Percentiles rank a stretch among this genome's conserved stretches.
Evolutionary conservation across 2,329 filamentous ascomycete species (phyloP).

Genomic region (Didymella pomorum): DNA sequence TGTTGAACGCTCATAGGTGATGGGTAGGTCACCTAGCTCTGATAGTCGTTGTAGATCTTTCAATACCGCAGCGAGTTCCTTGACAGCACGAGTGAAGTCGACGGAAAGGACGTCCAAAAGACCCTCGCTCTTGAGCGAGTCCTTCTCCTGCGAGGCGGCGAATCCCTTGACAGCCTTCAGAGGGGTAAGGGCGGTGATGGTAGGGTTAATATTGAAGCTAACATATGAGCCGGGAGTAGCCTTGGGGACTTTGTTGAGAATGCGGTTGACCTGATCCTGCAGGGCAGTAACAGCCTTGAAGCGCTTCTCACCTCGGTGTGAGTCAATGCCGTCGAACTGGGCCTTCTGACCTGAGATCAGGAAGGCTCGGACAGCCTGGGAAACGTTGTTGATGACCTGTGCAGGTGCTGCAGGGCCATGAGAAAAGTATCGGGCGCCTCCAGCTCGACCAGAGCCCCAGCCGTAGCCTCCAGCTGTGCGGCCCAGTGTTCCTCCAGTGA

Average conservation of each 20-base stretch:
- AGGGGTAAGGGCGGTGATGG: slow-evolving; percentile 84
- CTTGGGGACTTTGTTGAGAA: slow-evolving; percentile 67
- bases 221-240: slow-evolving; percentile 78
- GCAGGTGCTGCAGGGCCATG: slow-evolving; percentile 85
- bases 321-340: slow-evolving; percentile 80
- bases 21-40: slow-evolving; percentile 80
- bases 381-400: slow-evolving; percentile 95
- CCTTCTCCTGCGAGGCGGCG: slow-evolving; percentile 51
- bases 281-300: slow-evolving; percentile 79
- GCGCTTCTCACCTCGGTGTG: slow-evolving; percentile 73
- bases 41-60: slow-evolving; percentile 83
- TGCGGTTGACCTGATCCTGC: slow-evolving; percentile 75
- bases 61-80: slow-evolving; percentile 80
- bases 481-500: slow-evolving; percentile 85
- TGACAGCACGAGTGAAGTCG: slow-evolving; percentile 86
- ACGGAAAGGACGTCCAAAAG: slow-evolving; percentile 84
- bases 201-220: slow-evolving; percentile 88
- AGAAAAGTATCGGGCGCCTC: slow-evolving; percentile 86
- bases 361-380: slow-evolving; percentile 89
- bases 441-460: slow-evolving; percentile 72
- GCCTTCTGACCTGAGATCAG: slow-evolving; percentile 89
- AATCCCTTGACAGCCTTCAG: slow-evolving; percentile 67
- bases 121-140: slow-evolving; percentile 80
- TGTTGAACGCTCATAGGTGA: slow-evolving; percentile 73
- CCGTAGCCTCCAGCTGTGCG: slow-evolving; percentile 90